phyloP scores from a whole-genome alignment of 768 basidiomycete species.

The Trametes punicea region DNA sequence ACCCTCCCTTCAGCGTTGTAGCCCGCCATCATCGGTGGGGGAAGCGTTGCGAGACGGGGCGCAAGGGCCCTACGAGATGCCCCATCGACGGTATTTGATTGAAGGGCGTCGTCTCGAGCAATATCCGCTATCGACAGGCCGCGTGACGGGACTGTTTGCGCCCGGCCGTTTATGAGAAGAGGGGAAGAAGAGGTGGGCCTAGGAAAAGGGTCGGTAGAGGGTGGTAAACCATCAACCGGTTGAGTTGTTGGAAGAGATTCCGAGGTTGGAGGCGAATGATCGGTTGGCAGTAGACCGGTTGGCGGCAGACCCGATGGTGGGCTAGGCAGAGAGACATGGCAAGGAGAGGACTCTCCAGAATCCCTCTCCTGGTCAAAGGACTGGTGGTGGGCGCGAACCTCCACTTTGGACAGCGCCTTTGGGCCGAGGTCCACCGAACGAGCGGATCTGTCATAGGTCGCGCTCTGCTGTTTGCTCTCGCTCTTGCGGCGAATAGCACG shows the following conservation, averaged over 20 bases:
- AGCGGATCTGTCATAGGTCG: constrained; percentile 12
- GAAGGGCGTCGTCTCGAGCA: not conserved
- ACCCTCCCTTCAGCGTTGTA: constrained; percentile 36
- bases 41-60: constrained; percentile 29
- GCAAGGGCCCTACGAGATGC: constrained; percentile 16
- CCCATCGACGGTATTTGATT: not conserved
- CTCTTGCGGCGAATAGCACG: constrained; percentile 15
- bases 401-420: constrained; percentile 18
- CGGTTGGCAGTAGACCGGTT: not conserved
- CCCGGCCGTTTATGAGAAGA: not conserved
- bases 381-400: constrained; percentile 13
- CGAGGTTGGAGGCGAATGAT: not conserved
- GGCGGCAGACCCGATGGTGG: not conserved
- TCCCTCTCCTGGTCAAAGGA: constrained; percentile 15
- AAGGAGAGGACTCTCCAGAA: constrained; percentile 11
- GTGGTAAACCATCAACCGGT: not conserved
- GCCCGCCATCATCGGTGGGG: constrained; percentile 30
- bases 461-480: constrained; percentile 15
- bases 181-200: not conserved
- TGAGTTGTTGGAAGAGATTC: not conserved
- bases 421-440: constrained; percentile 26
- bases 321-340: constrained; percentile 2
- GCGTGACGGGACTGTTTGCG: constrained; percentile 9
- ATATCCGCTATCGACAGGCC: not conserved
- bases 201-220: not conserved